These are phyloP conservation scores for Colletotrichum tanaceti DNA, from an alignment of 2,329 filamentous ascomycete species.

Conservation along the genomic window DNA sequence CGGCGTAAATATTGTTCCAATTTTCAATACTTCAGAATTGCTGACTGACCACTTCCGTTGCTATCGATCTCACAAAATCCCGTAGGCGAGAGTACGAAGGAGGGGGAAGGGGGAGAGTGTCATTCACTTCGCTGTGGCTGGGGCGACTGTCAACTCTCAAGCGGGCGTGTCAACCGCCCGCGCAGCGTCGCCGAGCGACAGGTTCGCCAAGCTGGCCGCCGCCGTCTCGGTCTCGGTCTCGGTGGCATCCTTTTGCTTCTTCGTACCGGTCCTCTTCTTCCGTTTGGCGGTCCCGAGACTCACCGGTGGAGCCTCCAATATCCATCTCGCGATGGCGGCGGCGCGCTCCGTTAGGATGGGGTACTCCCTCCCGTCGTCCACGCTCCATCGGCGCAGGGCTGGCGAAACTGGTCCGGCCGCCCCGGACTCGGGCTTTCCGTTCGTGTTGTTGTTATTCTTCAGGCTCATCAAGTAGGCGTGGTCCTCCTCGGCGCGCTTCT, in stretches of 20 bases:
- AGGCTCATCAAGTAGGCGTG: slow-evolving; percentile 40
- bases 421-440: slow-evolving; percentile 43
- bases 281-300: slow-evolving; percentile 51
- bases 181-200: slow-evolving; percentile 15
- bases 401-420: slow-evolving; percentile 16
- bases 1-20: too few species aligned
- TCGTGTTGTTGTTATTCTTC: slow-evolving; percentile 39
- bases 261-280: slow-evolving; percentile 47
- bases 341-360: slow-evolving; percentile 77
- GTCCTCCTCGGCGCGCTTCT: slow-evolving; percentile 69
- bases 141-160: neutral
- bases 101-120: neutral
- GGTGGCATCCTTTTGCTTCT: slow-evolving; percentile 1
- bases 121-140: neutral
- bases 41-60: too few species aligned
- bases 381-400: slow-evolving; percentile 66
- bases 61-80: neutral
- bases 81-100: neutral
- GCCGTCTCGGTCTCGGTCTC: neutral
- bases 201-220: neutral
- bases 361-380: slow-evolving; percentile 76
- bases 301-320: slow-evolving; percentile 67
- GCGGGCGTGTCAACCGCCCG: slow-evolving; percentile 18
- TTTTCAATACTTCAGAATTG: neutral
- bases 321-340: slow-evolving; percentile 76